A percentile compares a stretch with the other conserved stretches of the same genome.
Evolutionary conservation across 768 basidiomycete species (phyloP).

Genomic region (Boletus huronensis): DNA sequence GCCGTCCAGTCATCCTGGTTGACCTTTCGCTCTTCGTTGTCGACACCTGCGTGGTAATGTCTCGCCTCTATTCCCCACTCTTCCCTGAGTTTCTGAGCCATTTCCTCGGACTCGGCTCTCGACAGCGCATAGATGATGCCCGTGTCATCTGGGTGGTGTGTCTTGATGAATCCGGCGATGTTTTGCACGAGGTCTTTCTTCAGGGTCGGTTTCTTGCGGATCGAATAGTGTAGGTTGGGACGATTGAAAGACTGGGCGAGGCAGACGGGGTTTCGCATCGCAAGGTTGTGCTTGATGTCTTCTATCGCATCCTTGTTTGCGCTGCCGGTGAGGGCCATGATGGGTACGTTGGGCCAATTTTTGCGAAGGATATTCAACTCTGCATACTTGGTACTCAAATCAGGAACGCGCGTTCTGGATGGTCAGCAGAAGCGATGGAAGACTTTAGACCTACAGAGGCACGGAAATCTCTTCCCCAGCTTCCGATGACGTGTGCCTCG

Average conservation of each 20-base stretch:
- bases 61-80: constrained; percentile 56
- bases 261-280: constrained; percentile 51
- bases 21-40: constrained; percentile 53
- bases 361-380: constrained; percentile 63
- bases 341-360: constrained; percentile 75
- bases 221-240: constrained; percentile 78
- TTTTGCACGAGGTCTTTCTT: constrained; percentile 47
- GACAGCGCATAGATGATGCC: constrained; percentile 87
- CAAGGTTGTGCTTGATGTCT: constrained; percentile 74
- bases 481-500: constrained; percentile 92
- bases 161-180: constrained; percentile 67
- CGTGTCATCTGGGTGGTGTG: constrained; percentile 51
- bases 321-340: constrained; percentile 97
- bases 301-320: constrained; percentile 74
- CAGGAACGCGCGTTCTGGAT: constrained; percentile 4
- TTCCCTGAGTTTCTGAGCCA: constrained; percentile 64
- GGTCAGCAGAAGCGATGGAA: not conserved
- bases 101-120: constrained; percentile 72
- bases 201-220: constrained; percentile 47
- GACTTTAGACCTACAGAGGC: constrained; percentile 54
- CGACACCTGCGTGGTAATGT: constrained; percentile 87
- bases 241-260: constrained; percentile 90
- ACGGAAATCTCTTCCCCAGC: constrained; percentile 94
- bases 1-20: constrained; percentile 73
- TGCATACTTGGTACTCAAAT: constrained; percentile 51